Conservation (phyloP, 176 grass and related monocot genomes). For the Carex scoparia region DNA sequence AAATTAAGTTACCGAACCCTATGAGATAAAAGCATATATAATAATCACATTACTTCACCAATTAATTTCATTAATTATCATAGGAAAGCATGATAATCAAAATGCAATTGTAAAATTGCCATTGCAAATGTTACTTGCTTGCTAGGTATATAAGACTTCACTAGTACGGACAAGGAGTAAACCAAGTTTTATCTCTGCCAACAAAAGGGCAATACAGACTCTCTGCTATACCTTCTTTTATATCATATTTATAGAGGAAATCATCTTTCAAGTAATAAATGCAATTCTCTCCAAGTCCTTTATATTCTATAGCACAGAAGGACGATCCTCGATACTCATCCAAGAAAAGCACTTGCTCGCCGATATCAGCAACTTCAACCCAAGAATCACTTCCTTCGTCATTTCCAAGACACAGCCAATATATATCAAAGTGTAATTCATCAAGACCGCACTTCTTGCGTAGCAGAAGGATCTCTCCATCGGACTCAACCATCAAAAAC, state of each 20-base stretch:
- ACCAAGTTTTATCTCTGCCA: background rate
- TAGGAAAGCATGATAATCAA: background rate
- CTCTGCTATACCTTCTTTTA: background rate
- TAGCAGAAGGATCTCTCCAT: background rate
- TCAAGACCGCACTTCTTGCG: background rate
- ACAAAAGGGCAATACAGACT: background rate
- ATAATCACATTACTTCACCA: background rate
- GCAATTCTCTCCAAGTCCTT: slow-evolving; percentile 14
- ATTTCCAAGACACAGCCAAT: background rate
- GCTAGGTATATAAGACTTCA: background rate
- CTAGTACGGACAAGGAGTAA: background rate
- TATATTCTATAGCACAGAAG: background rate
- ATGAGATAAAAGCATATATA: too few species aligned
- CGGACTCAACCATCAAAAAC: background rate
- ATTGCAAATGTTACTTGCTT: background rate
- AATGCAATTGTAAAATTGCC: background rate
- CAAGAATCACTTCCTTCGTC: background rate
- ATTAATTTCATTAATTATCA: background rate
- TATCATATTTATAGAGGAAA: background rate
- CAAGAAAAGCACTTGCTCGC: background rate
- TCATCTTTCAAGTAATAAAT: background rate
- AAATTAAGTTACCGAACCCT: too few species aligned
- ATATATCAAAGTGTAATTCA: background rate
- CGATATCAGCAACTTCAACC: background rate
- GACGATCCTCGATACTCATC: background rate